Evolutionary conservation across 495 filamentous ascomycete genomes (phyloP).

Genomic region (Penicillium canescens): DNA sequence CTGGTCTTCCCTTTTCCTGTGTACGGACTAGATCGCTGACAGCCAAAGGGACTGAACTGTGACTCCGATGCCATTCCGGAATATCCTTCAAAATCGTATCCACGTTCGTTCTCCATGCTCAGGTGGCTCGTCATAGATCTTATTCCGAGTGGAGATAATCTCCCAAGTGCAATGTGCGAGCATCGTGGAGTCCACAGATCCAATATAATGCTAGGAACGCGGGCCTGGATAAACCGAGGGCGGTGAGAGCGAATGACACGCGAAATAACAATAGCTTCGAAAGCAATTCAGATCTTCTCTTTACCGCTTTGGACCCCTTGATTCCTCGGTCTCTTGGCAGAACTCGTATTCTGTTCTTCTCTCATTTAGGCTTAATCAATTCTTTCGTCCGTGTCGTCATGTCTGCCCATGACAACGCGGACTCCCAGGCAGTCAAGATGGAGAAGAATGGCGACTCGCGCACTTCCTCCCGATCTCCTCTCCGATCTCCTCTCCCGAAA

Average conservation of each 20-base stretch:
- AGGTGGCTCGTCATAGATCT: too few species aligned
- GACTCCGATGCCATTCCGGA: too few species aligned
- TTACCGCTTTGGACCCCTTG: conserved; percentile 12
- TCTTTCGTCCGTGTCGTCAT: conserved; percentile 46
- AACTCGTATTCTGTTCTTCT: conserved; percentile 8
- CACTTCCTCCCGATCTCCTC: conserved; percentile 15
- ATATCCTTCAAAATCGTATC: too few species aligned
- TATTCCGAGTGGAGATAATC: too few species aligned
- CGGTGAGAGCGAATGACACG: conserved; percentile 6
- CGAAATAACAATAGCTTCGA: conserved; percentile 13
- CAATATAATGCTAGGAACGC: too few species aligned
- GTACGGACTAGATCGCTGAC: too few species aligned
- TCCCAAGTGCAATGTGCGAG: too few species aligned
- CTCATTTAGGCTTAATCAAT: conserved; percentile 5
- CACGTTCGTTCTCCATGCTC: too few species aligned
- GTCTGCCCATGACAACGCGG: conserved; percentile 48
- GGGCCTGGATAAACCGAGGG: neutral
- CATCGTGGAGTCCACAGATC: too few species aligned
- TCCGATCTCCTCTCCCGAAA: conserved; percentile 14
- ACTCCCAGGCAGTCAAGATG: conserved; percentile 26
- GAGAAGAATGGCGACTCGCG: conserved; percentile 18
- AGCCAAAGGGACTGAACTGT: too few species aligned
- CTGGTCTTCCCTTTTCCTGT: too few species aligned
- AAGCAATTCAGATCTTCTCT: neutral
- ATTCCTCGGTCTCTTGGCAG: neutral